Base-by-base conservation (phyloP, 2,329 filamentous ascomycete species). In the Cadophora gregata region DNA sequence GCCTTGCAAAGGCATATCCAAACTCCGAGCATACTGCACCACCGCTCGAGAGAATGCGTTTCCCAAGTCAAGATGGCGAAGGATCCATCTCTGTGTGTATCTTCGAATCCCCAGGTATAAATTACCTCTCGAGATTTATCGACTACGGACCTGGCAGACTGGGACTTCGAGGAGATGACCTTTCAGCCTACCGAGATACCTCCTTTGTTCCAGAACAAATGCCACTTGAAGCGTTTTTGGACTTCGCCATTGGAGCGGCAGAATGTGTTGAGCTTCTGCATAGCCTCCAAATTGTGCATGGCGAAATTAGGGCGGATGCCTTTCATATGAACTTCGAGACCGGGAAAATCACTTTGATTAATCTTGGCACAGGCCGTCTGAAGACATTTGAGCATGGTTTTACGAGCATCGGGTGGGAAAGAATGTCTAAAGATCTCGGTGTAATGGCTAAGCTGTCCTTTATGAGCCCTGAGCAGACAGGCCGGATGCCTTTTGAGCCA, bases 391-490 rank as follows among this genome's bases (percentile, higher is more conserved):
- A 97, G 78, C 93, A 97, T 79, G 93, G 94, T 5, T 82, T 98
- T 60, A 89, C 86, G 9, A 95, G 92, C 74, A 90, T 91, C 21
- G 93, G 93, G 36, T 98, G 95, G 95, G 92, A 90, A 12, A 86
- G 86, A 0, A 80, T 97, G 14, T 95, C 92, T 16, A 90, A 91
- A 67, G 92, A 97, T 77, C 80, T 93, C 7, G 94, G 94, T 2
- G 92, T 93, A 48, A 93, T 93, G 79, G 90, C 94, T 76, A 97
- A 97, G 79, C 83, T 98, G 25, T 88, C 94, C 61, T 97, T 93
- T 76, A 96, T 97, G 76, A 95, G 93, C 56, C 94, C 95, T 0
- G 95, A 98, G 77, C 95, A 97, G 81, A 97, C 95, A 1, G 95
- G 95, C 14, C 89, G 95, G 24, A 91, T 97, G 85, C 92, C 93